Conservation (phyloP, 2,329 filamentous ascomycete species). For the Dissoconium aciculare region DNA sequence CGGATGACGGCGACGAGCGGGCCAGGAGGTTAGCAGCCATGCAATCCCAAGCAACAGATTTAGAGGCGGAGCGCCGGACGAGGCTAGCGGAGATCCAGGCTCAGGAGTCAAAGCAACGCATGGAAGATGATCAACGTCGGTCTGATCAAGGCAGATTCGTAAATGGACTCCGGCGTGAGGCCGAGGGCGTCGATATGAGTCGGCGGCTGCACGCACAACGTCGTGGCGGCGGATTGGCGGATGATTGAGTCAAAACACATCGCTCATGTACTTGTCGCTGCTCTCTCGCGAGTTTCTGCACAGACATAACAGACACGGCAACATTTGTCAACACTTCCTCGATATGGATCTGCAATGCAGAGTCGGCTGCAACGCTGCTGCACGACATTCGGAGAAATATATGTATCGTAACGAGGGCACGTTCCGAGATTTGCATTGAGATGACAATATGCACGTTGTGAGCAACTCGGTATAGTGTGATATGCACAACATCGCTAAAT, state of each 20-base stretch:
- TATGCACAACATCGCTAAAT: no score
- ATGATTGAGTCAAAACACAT: conserved; percentile 11
- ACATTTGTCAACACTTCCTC: not conserved
- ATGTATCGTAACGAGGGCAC: no score
- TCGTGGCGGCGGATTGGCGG: conserved; percentile 10
- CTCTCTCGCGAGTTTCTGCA: not conserved
- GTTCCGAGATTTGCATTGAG: no score
- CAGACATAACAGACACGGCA: not conserved
- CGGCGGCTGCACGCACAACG: conserved; percentile 13
- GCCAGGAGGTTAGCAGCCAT: conserved; percentile 27
- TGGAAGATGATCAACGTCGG: conserved; percentile 45
- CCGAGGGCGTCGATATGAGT: conserved; percentile 19
- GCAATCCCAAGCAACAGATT: conserved; percentile 35
- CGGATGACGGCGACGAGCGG: conserved; percentile 22
- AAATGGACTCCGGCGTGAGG: conserved; percentile 20
- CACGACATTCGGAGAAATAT: not conserved
- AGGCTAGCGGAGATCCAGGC: conserved; percentile 53
- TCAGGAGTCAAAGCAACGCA: conserved; percentile 47
- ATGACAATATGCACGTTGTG: no score
- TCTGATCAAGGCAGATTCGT: conserved; percentile 25
- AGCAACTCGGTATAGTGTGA: no score
- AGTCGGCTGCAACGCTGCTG: not conserved
- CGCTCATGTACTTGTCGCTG: no score
- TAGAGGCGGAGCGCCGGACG: conserved; percentile 55
- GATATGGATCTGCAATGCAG: conserved; percentile 1